A percentile compares a stretch with the other conserved stretches of the same genome.
These are phyloP conservation scores for Solanum etuberosum DNA, from an alignment of 257 asterid genomes.

Conservation along the genomic window DNA sequence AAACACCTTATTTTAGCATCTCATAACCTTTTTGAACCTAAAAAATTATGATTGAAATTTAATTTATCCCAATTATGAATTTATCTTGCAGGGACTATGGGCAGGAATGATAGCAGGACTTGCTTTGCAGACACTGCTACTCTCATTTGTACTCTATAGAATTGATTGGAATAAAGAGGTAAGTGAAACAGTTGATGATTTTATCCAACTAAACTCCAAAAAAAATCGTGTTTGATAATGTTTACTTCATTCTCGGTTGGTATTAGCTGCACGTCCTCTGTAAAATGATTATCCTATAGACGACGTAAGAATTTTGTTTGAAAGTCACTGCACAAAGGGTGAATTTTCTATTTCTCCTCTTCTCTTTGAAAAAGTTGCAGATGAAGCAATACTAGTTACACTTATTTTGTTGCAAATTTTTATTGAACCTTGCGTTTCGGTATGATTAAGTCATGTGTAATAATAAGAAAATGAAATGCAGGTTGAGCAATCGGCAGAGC, in stretches of 20 bases:
- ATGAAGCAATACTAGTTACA: not conserved
- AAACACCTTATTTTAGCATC: not conserved
- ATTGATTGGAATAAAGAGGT: slow-evolving; percentile 71
- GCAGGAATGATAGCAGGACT: slow-evolving; percentile 68
- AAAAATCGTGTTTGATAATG: not conserved
- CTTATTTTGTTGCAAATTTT: not conserved
- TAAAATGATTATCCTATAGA: not conserved
- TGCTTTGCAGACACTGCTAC: slow-evolving; percentile 48
- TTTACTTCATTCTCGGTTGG: not conserved
- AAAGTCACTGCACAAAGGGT: not conserved
- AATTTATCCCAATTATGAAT: not conserved
- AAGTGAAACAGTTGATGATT: not conserved
- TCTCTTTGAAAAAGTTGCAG: not conserved
- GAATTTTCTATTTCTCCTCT: not conserved
- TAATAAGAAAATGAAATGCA: slow-evolving; percentile 1
- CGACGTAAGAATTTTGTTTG: not conserved
- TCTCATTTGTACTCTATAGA: slow-evolving; percentile 34
- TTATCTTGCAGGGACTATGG: slow-evolving; percentile 54
- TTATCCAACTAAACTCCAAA: not conserved
- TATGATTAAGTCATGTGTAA: not conserved
- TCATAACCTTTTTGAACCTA: not conserved
- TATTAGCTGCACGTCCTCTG: not conserved
- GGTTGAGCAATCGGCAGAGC: slow-evolving; percentile 53
- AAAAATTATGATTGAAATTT: not conserved
- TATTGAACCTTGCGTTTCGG: not conserved